phyloP scores from a whole-genome alignment of 257 asterid genomes.

The Mitragyna speciosa region DNA sequence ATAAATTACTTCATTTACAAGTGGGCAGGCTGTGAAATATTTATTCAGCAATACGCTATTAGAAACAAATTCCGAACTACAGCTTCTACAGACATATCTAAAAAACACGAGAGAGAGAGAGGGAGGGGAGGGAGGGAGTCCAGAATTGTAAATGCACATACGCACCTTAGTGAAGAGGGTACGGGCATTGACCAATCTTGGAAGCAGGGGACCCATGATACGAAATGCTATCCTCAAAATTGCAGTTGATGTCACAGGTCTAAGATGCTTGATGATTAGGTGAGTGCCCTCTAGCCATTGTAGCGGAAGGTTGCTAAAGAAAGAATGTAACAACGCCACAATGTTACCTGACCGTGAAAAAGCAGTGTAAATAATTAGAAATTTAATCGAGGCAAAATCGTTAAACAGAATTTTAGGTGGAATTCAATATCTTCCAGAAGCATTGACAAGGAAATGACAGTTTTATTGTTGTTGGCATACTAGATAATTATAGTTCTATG shows the following conservation, averaged over 20 bases:
- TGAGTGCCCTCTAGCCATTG: slow-evolving; percentile 98
- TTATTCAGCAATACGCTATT: neutral
- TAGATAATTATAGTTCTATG: neutral
- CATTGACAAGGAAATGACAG: neutral
- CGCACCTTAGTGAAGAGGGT: neutral
- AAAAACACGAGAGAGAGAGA: neutral
- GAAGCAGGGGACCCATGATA: slow-evolving; percentile 94
- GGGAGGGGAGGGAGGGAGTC: neutral
- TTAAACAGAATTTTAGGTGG: neutral
- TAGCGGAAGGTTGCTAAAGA: slow-evolving; percentile 88
- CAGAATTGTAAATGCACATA: neutral
- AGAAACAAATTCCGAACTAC: neutral
- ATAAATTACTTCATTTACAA: neutral
- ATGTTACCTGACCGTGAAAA: slow-evolving; percentile 60
- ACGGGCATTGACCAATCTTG: slow-evolving; percentile 85
- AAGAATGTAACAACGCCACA: slow-evolving; percentile 87
- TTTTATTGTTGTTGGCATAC: neutral
- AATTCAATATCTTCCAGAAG: neutral
- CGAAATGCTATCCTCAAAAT: slow-evolving; percentile 94
- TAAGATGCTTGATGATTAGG: slow-evolving; percentile 78
- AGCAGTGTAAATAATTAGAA: slow-evolving; percentile 10
- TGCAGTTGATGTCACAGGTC: slow-evolving; percentile 91
- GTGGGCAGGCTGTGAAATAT: neutral
- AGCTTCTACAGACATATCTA: neutral
- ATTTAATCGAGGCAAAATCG: slow-evolving; percentile 5